Conservation (phyloP, 2,329 filamentous ascomycete genomes). For the Zymoseptoria ardabiliae region DNA sequence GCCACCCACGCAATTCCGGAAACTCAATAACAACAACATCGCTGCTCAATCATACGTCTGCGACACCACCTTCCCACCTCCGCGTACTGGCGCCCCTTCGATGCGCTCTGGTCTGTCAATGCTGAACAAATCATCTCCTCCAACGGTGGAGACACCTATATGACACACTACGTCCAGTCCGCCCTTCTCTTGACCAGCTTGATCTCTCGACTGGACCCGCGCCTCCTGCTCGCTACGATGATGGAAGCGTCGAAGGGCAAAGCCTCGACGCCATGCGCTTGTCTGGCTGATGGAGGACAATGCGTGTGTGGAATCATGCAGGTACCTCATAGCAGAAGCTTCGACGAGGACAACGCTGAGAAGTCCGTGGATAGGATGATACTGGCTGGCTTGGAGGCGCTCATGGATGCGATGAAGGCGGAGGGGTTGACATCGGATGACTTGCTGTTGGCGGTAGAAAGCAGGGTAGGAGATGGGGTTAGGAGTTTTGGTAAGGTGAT, state of each 20-base stretch:
- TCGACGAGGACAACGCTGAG: conserved; percentile 6
- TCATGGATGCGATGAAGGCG: not conserved
- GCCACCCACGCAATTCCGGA: not conserved
- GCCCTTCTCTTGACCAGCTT: conserved; percentile 10
- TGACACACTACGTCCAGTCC: conserved; percentile 15
- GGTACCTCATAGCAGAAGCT: conserved; percentile 3
- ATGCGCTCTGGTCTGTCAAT: conserved; percentile 17
- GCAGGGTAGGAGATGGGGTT: not conserved
- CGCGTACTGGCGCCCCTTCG: conserved; percentile 13
- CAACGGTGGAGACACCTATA: conserved; percentile 17
- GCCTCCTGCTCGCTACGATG: conserved; percentile 17
- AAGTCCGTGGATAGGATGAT: conserved; percentile 17
- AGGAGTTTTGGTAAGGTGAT: not conserved
- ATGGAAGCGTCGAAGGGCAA: conserved; percentile 18
- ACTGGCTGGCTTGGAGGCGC: not conserved
- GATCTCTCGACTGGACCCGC: conserved; percentile 10
- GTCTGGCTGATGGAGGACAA: not conserved
- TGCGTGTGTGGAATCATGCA: conserved; percentile 17
- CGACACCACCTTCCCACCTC: not conserved
- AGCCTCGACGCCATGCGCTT: conserved; percentile 12
- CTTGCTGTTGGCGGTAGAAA: not conserved
- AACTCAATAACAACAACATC: not conserved
- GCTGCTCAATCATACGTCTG: not conserved
- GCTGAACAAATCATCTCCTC: conserved; percentile 12
- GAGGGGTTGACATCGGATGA: not conserved